These are phyloP conservation scores for Leccinum arenicola DNA, from an alignment of 768 basidiomycete species.

Conservation along the genomic window DNA sequence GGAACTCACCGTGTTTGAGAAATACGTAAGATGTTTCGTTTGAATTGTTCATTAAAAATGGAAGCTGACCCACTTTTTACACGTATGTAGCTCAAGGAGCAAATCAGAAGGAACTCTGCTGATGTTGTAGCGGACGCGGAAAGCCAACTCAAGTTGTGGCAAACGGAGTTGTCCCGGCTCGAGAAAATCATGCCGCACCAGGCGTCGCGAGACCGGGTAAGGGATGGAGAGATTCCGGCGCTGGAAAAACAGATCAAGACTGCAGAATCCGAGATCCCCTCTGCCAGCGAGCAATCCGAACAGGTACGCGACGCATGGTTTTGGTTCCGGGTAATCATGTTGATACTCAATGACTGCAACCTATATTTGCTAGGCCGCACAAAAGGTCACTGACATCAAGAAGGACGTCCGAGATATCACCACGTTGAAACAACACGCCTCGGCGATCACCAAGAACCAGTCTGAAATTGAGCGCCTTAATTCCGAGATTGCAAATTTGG, in stretches of 20 bases:
- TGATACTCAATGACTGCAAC: not conserved
- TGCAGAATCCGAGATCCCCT: slow-evolving; percentile 54
- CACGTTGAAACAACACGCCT: slow-evolving; percentile 58
- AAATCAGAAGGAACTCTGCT: slow-evolving; percentile 55
- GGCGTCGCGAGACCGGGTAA: slow-evolving; percentile 51
- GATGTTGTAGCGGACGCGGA: slow-evolving; percentile 39
- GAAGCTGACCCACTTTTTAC: not conserved
- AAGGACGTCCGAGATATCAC: slow-evolving; percentile 59
- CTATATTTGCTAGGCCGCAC: slow-evolving; percentile 41
- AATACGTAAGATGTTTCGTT: slow-evolving; percentile 47
- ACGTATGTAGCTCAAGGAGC: slow-evolving; percentile 52
- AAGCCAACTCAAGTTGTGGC: slow-evolving; percentile 53
- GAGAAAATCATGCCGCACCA: slow-evolving; percentile 61
- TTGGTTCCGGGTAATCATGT: not conserved
- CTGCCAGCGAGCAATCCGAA: slow-evolving; percentile 52
- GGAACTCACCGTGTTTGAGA: slow-evolving; percentile 63
- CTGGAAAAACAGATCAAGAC: slow-evolving; percentile 60
- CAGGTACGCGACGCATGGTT: slow-evolving; percentile 43
- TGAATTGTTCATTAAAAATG: not conserved
- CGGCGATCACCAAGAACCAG: slow-evolving; percentile 55
- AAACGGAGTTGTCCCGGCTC: slow-evolving; percentile 49
- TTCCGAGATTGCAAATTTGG: slow-evolving; percentile 60
- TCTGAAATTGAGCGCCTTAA: slow-evolving; percentile 57
- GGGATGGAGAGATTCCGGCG: slow-evolving; percentile 58
- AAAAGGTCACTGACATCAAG: slow-evolving; percentile 52